Evolutionary conservation across 1,139 yeast genomes (phyloP).

Genomic region (Yamadazyma taylorii): DNA sequence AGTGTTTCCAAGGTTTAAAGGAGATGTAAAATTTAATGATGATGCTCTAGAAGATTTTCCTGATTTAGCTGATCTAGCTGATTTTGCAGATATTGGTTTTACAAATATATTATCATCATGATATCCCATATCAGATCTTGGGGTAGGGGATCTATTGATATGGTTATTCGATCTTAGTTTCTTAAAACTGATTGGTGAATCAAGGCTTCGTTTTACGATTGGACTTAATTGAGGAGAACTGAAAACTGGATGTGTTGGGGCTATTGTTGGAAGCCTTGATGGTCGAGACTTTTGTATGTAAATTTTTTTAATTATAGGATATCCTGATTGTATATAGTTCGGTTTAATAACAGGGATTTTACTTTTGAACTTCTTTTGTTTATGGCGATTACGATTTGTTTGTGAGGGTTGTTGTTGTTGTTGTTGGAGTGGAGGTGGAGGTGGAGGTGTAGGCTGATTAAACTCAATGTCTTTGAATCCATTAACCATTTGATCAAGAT

Average conservation of each 20-base stretch:
- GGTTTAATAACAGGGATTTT: conserved; percentile 29
- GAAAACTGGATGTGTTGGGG: conserved; percentile 33
- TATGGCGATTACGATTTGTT: conserved; percentile 6
- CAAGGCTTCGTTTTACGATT: conserved; percentile 4
- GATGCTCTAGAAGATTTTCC: conserved; percentile 10
- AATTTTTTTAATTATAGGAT: conserved; percentile 26
- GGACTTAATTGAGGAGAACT: conserved; percentile 23
- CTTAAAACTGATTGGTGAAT: conserved; percentile 14
- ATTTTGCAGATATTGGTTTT: conserved; percentile 3
- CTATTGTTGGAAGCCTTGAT: conserved; percentile 32
- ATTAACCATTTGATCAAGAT: background rate
- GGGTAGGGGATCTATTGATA: conserved; percentile 11
- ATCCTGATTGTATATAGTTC: conserved; percentile 24
- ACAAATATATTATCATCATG: conserved; percentile 5
- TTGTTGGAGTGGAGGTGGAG: no score
- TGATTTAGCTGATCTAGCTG: background rate
- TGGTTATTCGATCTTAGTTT: background rate
- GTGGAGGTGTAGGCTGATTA: no score
- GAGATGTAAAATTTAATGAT: conserved; percentile 12
- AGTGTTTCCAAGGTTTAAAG: conserved; percentile 14
- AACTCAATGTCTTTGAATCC: background rate
- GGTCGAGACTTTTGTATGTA: background rate
- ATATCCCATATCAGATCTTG: conserved; percentile 7
- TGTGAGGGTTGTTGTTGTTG: no score
- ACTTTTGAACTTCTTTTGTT: conserved; percentile 11